Base-by-base conservation (phyloP, 805 yeast genomes). In the Yamadazyma paraphyllophila region DNA sequence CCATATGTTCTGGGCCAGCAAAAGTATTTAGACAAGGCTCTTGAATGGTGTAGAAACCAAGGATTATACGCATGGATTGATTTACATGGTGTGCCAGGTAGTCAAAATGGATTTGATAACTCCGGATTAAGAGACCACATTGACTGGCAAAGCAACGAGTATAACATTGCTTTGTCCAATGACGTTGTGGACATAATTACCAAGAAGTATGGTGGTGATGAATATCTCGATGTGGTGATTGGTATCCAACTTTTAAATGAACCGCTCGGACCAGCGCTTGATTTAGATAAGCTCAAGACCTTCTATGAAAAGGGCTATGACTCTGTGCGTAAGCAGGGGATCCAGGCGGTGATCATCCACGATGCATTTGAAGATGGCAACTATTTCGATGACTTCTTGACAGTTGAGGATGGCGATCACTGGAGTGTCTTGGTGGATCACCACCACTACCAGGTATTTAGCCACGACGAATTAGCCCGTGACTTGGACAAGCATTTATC, bases 51-150 rank as follows among this genome's bases (percentile, higher is more conserved):
- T 36, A 63, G 78, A 40, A 67, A 71, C 13, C 59, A 82, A 52
- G 76, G 74, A 34, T 60, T 91, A 51, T 82, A 83, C 60, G 96
- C 81, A 17, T 89, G 96, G 97, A 76, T 91, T 36, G 97, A 92
- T 64, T 67, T 91, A 58, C 98, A 91, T 62, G 97, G 97, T 51
- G 96, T 86, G n/a, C 95, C 96, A 29, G 97, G 97, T 16, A 86
- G 96, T 16, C 98, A 91, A 65, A 91, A 91, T 62, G 97, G 97
- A 11, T 92, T 89, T 59, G 98, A 91, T 66, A 91, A 91, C 71
- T 88, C 96, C 7, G 98, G 98, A 24, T 69, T 79, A 51, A 78
- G 96, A 57, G 97, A 85, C 60, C 33, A 56, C 1, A 59, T 73
- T 39, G 64, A 63, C 2, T 89, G 86, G 80, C 85, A 76, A 57